Percentiles rank a stretch among this genome's conserved stretches.
Conservation (phyloP, 2,329 filamentous ascomycete genomes). For the Ophiocordyceps australis region DNA sequence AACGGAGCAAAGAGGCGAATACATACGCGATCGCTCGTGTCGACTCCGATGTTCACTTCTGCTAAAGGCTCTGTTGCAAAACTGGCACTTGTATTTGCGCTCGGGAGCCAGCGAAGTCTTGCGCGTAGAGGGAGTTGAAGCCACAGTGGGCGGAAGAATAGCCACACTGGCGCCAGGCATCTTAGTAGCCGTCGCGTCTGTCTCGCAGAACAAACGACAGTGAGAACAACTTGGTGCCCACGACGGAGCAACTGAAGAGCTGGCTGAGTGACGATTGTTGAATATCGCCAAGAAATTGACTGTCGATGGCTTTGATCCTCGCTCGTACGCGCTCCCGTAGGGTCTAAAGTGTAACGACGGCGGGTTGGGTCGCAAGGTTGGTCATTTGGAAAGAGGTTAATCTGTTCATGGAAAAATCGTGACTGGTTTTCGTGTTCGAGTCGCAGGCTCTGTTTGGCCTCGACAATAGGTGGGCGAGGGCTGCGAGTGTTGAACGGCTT, state of each 20-base stretch:
- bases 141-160: conserved; percentile 41
- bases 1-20: too few species aligned
- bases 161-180: conserved; percentile 59
- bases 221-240: conserved; percentile 6
- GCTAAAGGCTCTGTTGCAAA: conserved; percentile 94
- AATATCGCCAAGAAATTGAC: conserved; percentile 35
- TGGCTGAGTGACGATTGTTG: conserved; percentile 34
- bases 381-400: conserved; percentile 31
- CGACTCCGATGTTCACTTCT: conserved; percentile 91
- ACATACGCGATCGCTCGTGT: conserved; percentile 97
- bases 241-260: conserved; percentile 6
- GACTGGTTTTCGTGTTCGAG: conserved; percentile 9
- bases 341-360: conserved; percentile 52
- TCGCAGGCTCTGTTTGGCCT: conserved; percentile 13
- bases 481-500: conserved; percentile 7
- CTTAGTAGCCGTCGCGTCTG: conserved; percentile 21
- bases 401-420: conserved; percentile 22
- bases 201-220: conserved; percentile 5
- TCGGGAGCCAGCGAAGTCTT: conserved; percentile 68
- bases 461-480: conserved; percentile 8
- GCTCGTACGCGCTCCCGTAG: conserved; percentile 47
- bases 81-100: conserved; percentile 99
- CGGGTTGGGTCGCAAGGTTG: conserved; percentile 27
- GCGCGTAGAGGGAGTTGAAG: conserved; percentile 53
- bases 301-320: too few species aligned